Percentiles rank a stretch among this genome's conserved stretches.
Conservation (phyloP, 202 grass and related monocot species). For the Musa balbisiana region DNA sequence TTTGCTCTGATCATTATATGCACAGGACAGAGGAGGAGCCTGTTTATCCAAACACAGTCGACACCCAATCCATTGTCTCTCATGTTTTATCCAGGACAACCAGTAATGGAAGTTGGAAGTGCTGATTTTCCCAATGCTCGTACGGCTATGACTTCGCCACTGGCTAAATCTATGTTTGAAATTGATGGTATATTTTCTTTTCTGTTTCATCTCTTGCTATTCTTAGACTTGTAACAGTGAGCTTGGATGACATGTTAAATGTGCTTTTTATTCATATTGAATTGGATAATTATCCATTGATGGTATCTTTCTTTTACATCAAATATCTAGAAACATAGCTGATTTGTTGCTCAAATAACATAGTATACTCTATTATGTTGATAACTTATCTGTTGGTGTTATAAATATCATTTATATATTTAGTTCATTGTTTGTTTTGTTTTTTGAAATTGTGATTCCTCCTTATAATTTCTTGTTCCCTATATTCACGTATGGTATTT, state of each 20-base stretch:
- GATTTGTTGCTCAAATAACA: too few relatives aligned
- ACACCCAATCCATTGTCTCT: constrained; percentile 77
- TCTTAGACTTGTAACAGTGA: neutral
- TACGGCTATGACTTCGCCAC: constrained; percentile 58
- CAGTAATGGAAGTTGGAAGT: constrained; percentile 91
- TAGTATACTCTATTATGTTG: too few relatives aligned
- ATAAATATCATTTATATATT: too few relatives aligned
- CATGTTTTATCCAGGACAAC: constrained; percentile 95
- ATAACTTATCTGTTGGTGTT: too few relatives aligned
- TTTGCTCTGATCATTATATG: neutral
- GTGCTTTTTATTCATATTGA: neutral
- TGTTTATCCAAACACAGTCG: constrained; percentile 92
- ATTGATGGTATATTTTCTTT: constrained; percentile 53
- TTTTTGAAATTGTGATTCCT: too few relatives aligned
- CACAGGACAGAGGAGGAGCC: constrained; percentile 81
- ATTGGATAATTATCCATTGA: too few relatives aligned
- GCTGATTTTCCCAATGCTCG: constrained; percentile 84
- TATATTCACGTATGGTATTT: too few relatives aligned
- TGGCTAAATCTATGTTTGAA: constrained; percentile 66
- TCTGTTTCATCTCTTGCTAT: neutral
- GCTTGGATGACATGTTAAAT: neutral
- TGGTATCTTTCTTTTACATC: too few relatives aligned
- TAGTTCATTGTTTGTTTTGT: too few relatives aligned
- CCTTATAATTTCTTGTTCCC: too few relatives aligned
- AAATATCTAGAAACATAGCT: too few relatives aligned